Evolutionary conservation across 805 yeast species (phyloP), one percentile per base, ranked within the genome.

Genomic region (Grigorovia jiainica): DNA sequence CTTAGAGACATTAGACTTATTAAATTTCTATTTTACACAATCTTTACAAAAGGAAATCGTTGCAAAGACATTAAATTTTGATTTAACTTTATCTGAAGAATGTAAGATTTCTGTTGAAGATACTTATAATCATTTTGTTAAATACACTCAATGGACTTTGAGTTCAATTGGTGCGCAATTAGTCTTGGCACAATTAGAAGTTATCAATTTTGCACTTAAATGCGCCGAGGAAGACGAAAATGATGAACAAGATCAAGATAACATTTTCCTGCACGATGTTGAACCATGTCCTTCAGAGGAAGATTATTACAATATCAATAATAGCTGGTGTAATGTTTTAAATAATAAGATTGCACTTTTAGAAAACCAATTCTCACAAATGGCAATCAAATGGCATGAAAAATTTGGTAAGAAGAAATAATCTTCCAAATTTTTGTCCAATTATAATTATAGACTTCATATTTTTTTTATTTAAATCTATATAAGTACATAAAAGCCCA

Each of bases 111-210:
- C 48, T 5, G 50, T 60, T 15, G 61, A 60, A 25, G 62, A 57
- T 23, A 45, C 55, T 7, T 58, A 53, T 40, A 59, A 58, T 24
- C 61, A 57, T 42, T 60, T 55, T 40, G 58, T 60, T 23, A 61
- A 61, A 34, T 60, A 55, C 43, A 56, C 58, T 6, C 65, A 61
- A 44, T 61, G 66, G 66, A 49, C 57, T 56, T 40, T 57, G 13
- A 65, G 60, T 35, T 53, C 65, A 0, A 29, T 58, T 27, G 51
- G 47, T 5, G 37, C 49, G 7, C 49, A 43, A 7, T 50, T 47
- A 39, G 40, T 44, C 1, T 32, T 55, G 7, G 29, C 51, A 32
- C 49, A 53, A 8, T 43, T 59, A 34, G 66, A 61, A 41, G 53
- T 61, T 3, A 46, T 61, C 8, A 55, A 54, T 33, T 53, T 58